Conservation (phyloP, 768 basidiomycete genomes). For the Rhizopogon vulgaris region DNA sequence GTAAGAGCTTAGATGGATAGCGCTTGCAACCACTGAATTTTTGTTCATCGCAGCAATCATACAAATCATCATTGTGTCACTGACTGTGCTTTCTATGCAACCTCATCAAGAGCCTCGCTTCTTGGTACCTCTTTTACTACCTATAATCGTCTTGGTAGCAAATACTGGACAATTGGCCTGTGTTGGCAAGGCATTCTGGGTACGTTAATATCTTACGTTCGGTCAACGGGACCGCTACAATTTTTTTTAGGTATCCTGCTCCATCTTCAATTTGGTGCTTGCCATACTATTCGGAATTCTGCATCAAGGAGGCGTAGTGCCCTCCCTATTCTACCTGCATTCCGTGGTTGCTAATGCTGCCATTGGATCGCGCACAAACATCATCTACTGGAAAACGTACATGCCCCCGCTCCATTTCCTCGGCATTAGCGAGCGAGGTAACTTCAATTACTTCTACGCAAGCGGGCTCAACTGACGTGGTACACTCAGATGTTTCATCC, state of each 20-base stretch:
- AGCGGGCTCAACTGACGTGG: not conserved
- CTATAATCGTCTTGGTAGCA: slow-evolving; percentile 22
- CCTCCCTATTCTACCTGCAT: slow-evolving; percentile 29
- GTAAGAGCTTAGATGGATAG: slow-evolving; percentile 1
- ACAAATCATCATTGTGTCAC: slow-evolving; percentile 23
- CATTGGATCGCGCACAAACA: slow-evolving; percentile 3
- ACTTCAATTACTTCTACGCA: not conserved
- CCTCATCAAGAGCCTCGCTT: slow-evolving; percentile 37
- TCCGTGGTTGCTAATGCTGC: slow-evolving; percentile 10
- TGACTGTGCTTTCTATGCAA: slow-evolving; percentile 25
- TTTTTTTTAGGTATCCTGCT: slow-evolving; percentile 20
- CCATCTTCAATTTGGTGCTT: slow-evolving; percentile 22
- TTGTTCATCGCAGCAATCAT: slow-evolving; percentile 20
- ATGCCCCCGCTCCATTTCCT: slow-evolving; percentile 34
- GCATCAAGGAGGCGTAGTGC: slow-evolving; percentile 38
- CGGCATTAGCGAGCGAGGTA: slow-evolving; percentile 20
- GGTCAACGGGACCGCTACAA: not conserved
- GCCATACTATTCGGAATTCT: slow-evolving; percentile 30
- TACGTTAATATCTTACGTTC: slow-evolving; percentile 7
- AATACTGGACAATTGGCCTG: slow-evolving; percentile 19
- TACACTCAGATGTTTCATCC: slow-evolving; percentile 16
- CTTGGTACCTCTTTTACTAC: slow-evolving; percentile 29
- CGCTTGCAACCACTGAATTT: not conserved
- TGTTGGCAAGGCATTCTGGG: slow-evolving; percentile 28
- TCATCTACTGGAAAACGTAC: slow-evolving; percentile 37